Base-by-base conservation (phyloP, 805 yeast species). In the Tetrapisispora taiwanensis region DNA sequence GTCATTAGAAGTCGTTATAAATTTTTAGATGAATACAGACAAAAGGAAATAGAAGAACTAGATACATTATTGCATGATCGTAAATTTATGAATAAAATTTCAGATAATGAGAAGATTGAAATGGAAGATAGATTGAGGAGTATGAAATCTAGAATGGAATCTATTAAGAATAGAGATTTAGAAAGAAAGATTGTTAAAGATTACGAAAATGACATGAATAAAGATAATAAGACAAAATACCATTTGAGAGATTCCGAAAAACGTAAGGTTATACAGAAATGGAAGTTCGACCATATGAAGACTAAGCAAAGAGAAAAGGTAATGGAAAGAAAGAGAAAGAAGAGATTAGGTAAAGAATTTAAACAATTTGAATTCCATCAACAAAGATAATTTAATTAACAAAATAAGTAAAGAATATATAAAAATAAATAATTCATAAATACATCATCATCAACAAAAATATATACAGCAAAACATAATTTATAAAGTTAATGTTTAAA, bases 261-360 rank as follows among this genome's bases (percentile, higher is more conserved):
- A 65, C 70, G 85, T 49, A 83, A 80, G 65, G 74, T 84, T 62
- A 66, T 84, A 30, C 88, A 82, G 54, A 80, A 81, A 65, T 84
- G 84, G 62, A 82, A 81, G 62, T 84, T 81, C 62, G 89, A 84
- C 40, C 66, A 70, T 46, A 79, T 84, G 89, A 80, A 74, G 64
- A 63, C 78, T 12, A 68, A 69, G 41, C 89, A 84, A 65, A 73
- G 88, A 56, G 88, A 81, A 49, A 84, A 82, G 73, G 84, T 79
- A 33, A 76, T 84, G 77, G 92, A 84, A 67, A 78, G 90, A 67
- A 88, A 81, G 78, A 78, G 90, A 62, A 84, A 81, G 84, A 82
- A 77, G 73, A 77, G 79, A 68, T 70, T 80, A 66, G 89, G 95
- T 61, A 78, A 80, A 66, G 94, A 85, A 64, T 81, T 87, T 71